Evolutionary conservation across 1,139 yeast species (phyloP).

Genomic region (Casaregolazyma suthepensis): DNA sequence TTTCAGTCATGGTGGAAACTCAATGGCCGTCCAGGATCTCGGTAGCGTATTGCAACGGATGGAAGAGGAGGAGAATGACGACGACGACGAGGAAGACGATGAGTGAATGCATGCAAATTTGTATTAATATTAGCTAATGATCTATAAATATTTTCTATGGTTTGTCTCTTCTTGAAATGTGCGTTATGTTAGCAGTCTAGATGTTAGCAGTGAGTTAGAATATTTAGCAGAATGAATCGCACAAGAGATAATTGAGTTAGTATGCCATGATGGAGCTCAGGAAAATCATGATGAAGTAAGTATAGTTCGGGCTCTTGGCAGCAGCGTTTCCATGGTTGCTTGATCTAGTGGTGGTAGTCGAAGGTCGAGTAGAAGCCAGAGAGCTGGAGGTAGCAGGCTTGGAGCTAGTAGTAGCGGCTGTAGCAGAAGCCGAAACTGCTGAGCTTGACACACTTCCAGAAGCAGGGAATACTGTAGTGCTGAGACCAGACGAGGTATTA

Average conservation of each 20-base stretch:
- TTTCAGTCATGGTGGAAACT: neutral
- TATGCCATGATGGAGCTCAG: neutral
- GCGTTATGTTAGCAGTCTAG: neutral
- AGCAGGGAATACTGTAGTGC: neutral
- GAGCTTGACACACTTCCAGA: neutral
- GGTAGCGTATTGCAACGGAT: conserved; percentile 1
- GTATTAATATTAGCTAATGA: neutral
- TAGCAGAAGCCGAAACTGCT: neutral
- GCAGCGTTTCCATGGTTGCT: neutral
- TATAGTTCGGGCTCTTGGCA: neutral
- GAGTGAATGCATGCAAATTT: neutral
- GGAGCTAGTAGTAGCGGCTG: neutral
- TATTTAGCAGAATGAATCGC: neutral
- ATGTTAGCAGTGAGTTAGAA: neutral
- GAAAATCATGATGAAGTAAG: neutral
- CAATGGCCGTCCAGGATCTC: neutral
- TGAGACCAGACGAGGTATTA: neutral
- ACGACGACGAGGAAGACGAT: conserved; percentile 3
- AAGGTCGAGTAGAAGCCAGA: conserved; percentile 1
- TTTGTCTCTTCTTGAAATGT: neutral
- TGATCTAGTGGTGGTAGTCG: neutral
- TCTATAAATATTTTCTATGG: neutral
- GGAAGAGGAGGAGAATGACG: conserved; percentile 6
- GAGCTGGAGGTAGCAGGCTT: conserved; percentile 2
- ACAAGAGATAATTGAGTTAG: neutral